Base-by-base conservation (phyloP, 1,284 basidiomycete genomes). In the Marasmius fiardii region DNA sequence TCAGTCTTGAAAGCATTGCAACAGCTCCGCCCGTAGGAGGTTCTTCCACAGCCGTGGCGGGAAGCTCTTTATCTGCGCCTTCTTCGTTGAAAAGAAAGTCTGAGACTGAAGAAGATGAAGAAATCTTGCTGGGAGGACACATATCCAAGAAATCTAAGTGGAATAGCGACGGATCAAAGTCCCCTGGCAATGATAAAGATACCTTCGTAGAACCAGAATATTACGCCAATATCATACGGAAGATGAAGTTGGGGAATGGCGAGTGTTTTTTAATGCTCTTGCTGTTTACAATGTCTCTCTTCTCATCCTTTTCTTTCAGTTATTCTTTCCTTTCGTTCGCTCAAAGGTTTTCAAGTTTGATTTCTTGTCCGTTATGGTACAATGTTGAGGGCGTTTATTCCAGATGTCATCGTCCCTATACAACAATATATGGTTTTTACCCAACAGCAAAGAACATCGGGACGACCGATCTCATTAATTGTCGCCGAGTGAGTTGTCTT, bases 1-100 rank as follows among this genome's bases (percentile, higher is more conserved):
- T 67, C 62, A 47, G 58, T 61, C 60, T 60, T 59, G 67, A 67
- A 59, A 55, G 58, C 55, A 64, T 67, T 61, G 64, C 60, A 63
- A 69, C 71, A 61, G 64, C 58, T 58, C 67, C 67, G 62, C 65
- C 69, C 57, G 50, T 58, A 60, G 63, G 62, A 58, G 60, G 63
- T 54, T 59, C 59, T 55, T 57, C 54, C 62, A 61, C 47, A 18
- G 18, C 16, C 26, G 16, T 11, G 47, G 10, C 24, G 16, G 47
- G 28, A 31, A 26, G 2, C 4, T 11, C 10, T 11, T 31, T 26
- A 31, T 33, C 26, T 11, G n/a, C 8, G 11, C 47, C 1, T 28
- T n/a, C n/a, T n/a, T 7, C 14, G 31, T 33, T 31, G 47, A 49
- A 49, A 33, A 12, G 26, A n/a, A 49, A 49, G 28, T 18, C n/a